These are phyloP conservation scores for Emmonsia crescens DNA, from an alignment of 2,329 filamentous ascomycete genomes.

Conservation along the genomic window DNA sequence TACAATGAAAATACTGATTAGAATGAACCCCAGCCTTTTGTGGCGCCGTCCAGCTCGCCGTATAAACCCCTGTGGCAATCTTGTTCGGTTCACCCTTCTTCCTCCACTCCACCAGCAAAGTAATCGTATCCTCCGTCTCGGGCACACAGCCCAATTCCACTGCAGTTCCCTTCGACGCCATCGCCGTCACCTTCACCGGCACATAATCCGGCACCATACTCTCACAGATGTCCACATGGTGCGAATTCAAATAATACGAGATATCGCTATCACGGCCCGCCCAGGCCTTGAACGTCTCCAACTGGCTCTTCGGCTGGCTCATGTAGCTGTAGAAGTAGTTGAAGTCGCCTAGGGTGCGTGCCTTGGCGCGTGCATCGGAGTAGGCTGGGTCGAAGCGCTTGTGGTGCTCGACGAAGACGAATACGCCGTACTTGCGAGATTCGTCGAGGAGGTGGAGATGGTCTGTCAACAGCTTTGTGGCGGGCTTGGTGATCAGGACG, in stretches of 20 bases:
- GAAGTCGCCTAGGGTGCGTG: constrained; percentile 74
- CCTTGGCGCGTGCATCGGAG: constrained; percentile 70
- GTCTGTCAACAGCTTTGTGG: constrained; percentile 71
- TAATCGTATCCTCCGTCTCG: constrained; percentile 86
- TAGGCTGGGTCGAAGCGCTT: constrained; percentile 94
- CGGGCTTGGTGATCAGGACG: constrained; percentile 88
- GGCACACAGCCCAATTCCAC: constrained; percentile 65
- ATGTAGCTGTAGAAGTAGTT: constrained; percentile 99
- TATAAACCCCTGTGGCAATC: constrained; percentile 79
- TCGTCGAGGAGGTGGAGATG: constrained; percentile 67
- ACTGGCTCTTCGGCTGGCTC: constrained; percentile 81
- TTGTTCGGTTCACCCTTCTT: constrained; percentile 58
- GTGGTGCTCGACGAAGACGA: constrained; percentile 92
- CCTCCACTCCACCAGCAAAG: constrained; percentile 78
- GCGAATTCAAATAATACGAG: constrained; percentile 89
- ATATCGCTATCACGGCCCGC: constrained; percentile 87
- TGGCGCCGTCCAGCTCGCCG: constrained; percentile 87
- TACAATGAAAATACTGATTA: constrained; percentile 89
- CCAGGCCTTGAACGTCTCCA: constrained; percentile 93
- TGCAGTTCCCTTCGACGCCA: constrained; percentile 69
- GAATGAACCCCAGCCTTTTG: constrained; percentile 90
- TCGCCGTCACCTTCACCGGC: constrained; percentile 68
- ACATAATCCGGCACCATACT: constrained; percentile 77
- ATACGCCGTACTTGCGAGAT: constrained; percentile 63
- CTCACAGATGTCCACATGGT: constrained; percentile 88